phyloP scores from a whole-genome alignment of 352 stramenopile genomes.

The Phytophthora boehmeriae region DNA sequence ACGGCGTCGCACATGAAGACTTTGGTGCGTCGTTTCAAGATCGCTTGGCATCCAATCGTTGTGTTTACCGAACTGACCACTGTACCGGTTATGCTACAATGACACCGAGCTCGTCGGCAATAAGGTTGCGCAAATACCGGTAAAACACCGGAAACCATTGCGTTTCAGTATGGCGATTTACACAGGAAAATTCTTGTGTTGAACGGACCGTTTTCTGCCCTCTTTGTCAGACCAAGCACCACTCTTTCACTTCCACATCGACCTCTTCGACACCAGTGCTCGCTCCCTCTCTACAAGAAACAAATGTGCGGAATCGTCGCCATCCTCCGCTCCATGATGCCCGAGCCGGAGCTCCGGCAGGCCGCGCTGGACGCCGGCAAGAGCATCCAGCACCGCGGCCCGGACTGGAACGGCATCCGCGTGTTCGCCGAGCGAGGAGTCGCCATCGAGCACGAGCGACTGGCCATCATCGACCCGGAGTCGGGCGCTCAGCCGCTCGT shows the following conservation, averaged over 20 bases:
- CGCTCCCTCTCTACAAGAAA: background rate
- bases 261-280: slow-evolving; percentile 1
- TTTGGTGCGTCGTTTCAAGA: slow-evolving; percentile 19
- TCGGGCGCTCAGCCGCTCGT: slow-evolving; percentile 92
- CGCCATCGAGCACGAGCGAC: slow-evolving; percentile 96
- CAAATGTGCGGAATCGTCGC: slow-evolving; percentile 98
- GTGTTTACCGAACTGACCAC: background rate
- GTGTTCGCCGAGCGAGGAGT: slow-evolving; percentile 79
- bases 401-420: slow-evolving; percentile 95
- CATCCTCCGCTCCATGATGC: slow-evolving; percentile 96
- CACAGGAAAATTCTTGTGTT: slow-evolving; percentile 55
- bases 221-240: slow-evolving; percentile 1
- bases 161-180: background rate
- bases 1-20: slow-evolving; percentile 10
- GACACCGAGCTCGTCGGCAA: background rate
- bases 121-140: slow-evolving; percentile 1
- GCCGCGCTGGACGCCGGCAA: slow-evolving; percentile 95
- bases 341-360: slow-evolving; percentile 92
- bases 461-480: slow-evolving; percentile 99
- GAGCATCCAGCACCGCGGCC: slow-evolving; percentile 95
- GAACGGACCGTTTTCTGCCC: background rate
- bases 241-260: slow-evolving; percentile 26
- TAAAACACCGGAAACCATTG: background rate
- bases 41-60: slow-evolving; percentile 4
- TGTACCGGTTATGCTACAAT: background rate